Conservation (phyloP, 2,329 filamentous ascomycete species). For the Fusarium phyllophilum region DNA sequence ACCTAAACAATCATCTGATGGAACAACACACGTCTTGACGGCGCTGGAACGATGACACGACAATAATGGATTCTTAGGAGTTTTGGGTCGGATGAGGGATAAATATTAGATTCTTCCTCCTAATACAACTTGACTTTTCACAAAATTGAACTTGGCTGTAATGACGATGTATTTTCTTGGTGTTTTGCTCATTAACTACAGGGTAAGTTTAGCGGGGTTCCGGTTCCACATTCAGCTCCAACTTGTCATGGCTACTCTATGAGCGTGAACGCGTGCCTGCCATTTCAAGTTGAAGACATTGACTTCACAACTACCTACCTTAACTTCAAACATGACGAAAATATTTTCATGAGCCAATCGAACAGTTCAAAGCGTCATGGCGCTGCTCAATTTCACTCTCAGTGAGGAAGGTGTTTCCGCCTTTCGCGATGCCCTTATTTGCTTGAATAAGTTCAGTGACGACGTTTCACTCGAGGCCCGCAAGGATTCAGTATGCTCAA, state of each 20-base stretch:
- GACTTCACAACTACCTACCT: background rate
- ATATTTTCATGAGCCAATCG: background rate
- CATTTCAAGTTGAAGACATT: background rate
- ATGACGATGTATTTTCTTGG: background rate
- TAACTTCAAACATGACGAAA: background rate
- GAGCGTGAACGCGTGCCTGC: background rate
- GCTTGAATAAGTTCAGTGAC: constrained; percentile 82
- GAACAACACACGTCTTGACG: background rate
- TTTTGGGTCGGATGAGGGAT: background rate
- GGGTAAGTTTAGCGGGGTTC: constrained; percentile 10
- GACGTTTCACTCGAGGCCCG: constrained; percentile 79
- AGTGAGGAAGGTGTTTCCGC: constrained; percentile 76
- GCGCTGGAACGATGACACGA: constrained; percentile 17
- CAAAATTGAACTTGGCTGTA: background rate
- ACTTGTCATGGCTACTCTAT: background rate
- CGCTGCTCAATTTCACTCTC: constrained; percentile 76
- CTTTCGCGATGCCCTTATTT: constrained; percentile 78
- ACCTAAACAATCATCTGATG: background rate
- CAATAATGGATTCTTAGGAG: constrained; percentile 12
- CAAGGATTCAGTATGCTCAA: constrained; percentile 67
- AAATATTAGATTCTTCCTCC: background rate
- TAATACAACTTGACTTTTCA: constrained; percentile 13
- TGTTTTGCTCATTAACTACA: background rate
- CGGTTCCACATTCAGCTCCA: background rate
- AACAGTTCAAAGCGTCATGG: constrained; percentile 51